Evolutionary conservation across 176 grass and related monocot species (phyloP).

Genomic region (Elaeis guineensis): DNA sequence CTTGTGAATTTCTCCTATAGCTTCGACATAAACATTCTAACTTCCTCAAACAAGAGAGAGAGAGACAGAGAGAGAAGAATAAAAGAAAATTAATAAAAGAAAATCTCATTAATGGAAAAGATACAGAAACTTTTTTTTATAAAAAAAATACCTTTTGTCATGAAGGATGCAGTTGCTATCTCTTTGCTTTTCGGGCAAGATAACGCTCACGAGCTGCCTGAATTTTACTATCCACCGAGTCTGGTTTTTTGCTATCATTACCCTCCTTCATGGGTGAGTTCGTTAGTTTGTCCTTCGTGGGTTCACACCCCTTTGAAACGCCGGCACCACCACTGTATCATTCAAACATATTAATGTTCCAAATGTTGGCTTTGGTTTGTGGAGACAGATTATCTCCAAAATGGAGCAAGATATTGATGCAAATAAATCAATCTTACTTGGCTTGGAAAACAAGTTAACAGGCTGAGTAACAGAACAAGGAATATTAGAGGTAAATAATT

Average conservation of each 20-base stretch:
- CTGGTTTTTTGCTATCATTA: constrained; percentile 31
- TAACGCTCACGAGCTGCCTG: constrained; percentile 85
- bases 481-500: neutral
- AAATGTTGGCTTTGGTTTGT: neutral
- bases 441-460: constrained; percentile 12
- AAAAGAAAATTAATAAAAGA: too few relatives aligned
- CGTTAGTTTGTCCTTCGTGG: constrained; percentile 11
- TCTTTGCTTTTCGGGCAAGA: constrained; percentile 73
- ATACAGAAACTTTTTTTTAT: too few relatives aligned
- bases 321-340: constrained; percentile 52
- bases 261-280: constrained; percentile 3
- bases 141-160: too few relatives aligned
- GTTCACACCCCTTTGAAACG: constrained; percentile 12
- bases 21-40: too few relatives aligned
- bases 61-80: too few relatives aligned
- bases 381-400: too few relatives aligned
- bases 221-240: constrained; percentile 67
- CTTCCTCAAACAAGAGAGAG: too few relatives aligned
- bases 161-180: constrained; percentile 5
- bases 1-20: too few relatives aligned
- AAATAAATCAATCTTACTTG: neutral
- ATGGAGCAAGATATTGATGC: too few relatives aligned
- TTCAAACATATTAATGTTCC: constrained; percentile 14
- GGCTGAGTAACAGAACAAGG: neutral
- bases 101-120: too few relatives aligned